A percentile compares a stretch with the other conserved stretches of the same genome.
Evolutionary conservation across 108 stramenopile species (phyloP).

Genomic region (Thalassiosira profunda): DNA sequence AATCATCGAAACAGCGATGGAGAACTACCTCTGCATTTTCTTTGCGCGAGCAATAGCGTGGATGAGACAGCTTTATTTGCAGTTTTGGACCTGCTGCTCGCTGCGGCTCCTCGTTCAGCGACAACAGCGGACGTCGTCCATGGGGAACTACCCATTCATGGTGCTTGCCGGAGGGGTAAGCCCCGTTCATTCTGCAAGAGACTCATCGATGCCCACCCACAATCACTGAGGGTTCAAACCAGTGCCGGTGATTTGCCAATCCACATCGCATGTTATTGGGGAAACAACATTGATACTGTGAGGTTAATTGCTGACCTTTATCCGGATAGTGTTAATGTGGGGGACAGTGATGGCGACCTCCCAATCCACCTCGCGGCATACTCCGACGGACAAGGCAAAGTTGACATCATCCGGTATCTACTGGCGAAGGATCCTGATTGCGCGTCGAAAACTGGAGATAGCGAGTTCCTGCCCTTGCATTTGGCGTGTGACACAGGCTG

Average conservation of each 20-base stretch:
- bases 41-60: not conserved
- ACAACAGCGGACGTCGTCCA: not conserved
- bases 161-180: not conserved
- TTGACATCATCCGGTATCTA: no score
- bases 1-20: not conserved
- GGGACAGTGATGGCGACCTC: no score
- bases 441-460: no score
- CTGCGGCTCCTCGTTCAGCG: not conserved
- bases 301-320: not conserved
- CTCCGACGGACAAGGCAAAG: no score
- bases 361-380: no score
- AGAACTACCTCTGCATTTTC: not conserved
- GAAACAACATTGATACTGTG: not conserved
- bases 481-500: no score
- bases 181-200: constrained; percentile 1
- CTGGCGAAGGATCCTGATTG: no score
- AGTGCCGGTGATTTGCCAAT: not conserved
- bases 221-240: not conserved
- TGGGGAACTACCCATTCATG: not conserved
- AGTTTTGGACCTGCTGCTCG: not conserved
- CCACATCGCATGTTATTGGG: not conserved
- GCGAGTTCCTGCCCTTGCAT: not conserved
- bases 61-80: not conserved
- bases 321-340: not conserved
- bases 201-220: not conserved